Evolutionary conservation across 148 eudicot genomes (phyloP), one percentile per base, ranked within the genome.

Genomic region (Rheum nobile): DNA sequence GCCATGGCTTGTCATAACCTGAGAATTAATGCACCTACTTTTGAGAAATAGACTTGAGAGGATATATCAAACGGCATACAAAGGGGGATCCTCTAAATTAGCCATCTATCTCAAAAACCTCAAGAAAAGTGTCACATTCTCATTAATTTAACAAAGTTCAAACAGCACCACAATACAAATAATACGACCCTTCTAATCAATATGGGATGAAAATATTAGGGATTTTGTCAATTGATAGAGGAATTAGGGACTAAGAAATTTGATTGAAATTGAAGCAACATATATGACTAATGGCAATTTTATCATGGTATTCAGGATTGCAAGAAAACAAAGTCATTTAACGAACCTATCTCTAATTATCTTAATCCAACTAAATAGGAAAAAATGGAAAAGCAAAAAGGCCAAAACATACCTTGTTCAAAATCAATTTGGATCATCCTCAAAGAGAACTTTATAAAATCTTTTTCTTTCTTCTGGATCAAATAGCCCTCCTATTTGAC

Each of bases 401-500:
- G 65, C 31, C 37, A 12, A 29, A 29, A 29, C 67, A 28, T 61
- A 61, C 67, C 67, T 61, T 61, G 17, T 32, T 61, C 10, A 69
- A 37, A 29, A 32, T 77, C 61, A 84, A 42, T 83, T 69, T 26
- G 73, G 81, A 78, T 75, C 57, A 34, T 88, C 93, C 38, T 83
- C 93, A 68, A 94, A 91, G 11, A 94, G 91, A 77, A 85, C 85
- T 77, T 89, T 88, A 48, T 94, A 94, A 74, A 94, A 94, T 75
- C 93, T 71, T 80, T 89, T 91, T 79, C 98, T 84, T 80, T 94
- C 98, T 79, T 94, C 98, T 11, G 96, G 90, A 75, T 94, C 97
- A 80, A 94, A 83, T 50, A 94, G 85, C 75, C 96, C 85, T 48
- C 92, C 88, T 19, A 82, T 75, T 77, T 82, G 85, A 81, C 90